Evolutionary conservation across 495 filamentous ascomycete species (phyloP), one percentile per base, ranked within the genome.

Genomic region (Aspergillus panamensis): DNA sequence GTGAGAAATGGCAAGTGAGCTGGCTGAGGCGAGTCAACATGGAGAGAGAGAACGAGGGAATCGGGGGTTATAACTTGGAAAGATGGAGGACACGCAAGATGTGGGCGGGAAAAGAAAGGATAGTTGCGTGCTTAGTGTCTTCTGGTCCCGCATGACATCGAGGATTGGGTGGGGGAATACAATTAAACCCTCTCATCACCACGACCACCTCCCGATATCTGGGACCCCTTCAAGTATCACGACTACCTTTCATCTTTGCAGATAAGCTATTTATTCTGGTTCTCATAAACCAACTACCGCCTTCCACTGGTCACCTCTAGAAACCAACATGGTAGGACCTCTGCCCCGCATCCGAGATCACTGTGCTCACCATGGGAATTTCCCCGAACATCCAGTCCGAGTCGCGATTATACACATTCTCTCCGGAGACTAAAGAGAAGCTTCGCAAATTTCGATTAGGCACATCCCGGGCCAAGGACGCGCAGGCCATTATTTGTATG

Each of bases 401-500:
- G 77, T 82, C 90, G 51, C 82, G 94, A 56, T 81, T 98, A 62
- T 98, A 97, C 75, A 87, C 92, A 25, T 96, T 97, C 83, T 92
- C 90, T 32, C 80, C 85, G 44, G 89, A 92, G 72, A 96, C 90
- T 25, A 90, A 84, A 73, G 86, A 89, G 62, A 84, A 88, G 68
- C 82, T 98, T 55, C 86, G 88, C 67, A 96, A 96, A 70, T 97
- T 98, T 76, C 89, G 94, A 37, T 79, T 98, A 9, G 82, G 86
- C 10, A 97, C 94, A 7, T 96, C 92, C 21, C 80, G 94, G 60
- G 84, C 90, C n/a, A 91, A 86, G 63, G 84, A 87, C 40, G 86
- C 92, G 1, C 92, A 96, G 78, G 94, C 92, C 55, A 82, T 93
- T 62, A 92, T 98, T 58, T 97, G 94, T 97, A 90, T 73, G 86